These are phyloP conservation scores for Ilyonectria robusta DNA, from an alignment of 2,329 filamentous ascomycete genomes.

Conservation along the genomic window DNA sequence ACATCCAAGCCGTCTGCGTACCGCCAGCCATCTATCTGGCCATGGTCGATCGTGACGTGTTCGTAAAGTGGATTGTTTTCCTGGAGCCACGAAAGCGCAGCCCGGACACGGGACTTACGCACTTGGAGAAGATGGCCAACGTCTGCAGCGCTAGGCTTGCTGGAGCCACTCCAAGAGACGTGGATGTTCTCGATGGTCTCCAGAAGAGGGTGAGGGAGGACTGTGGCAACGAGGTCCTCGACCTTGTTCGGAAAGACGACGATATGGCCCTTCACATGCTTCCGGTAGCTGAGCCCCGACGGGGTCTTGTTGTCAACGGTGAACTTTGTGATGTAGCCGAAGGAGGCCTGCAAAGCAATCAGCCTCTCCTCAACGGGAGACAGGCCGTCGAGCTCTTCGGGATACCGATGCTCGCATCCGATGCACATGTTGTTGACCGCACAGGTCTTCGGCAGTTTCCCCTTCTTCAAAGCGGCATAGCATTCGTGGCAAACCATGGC, in stretches of 20 bases:
- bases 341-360: slow-evolving; percentile 7
- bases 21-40: slow-evolving; percentile 12
- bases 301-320: slow-evolving; percentile 13
- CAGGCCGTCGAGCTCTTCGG: slow-evolving; percentile 14
- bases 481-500: slow-evolving; percentile 15
- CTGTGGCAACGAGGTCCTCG: slow-evolving; percentile 23
- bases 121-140: slow-evolving; percentile 18
- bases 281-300: slow-evolving; percentile 20
- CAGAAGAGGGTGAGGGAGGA: slow-evolving; percentile 3
- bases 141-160: not conserved
- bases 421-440: slow-evolving; percentile 21
- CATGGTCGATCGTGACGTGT: slow-evolving; percentile 16
- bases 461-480: slow-evolving; percentile 5
- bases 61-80: slow-evolving; percentile 21
- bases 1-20: no score
- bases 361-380: slow-evolving; percentile 26
- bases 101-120: not conserved
- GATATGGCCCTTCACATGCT: slow-evolving; percentile 27
- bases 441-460: not conserved
- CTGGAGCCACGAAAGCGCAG: slow-evolving; percentile 12
- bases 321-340: slow-evolving; percentile 5
- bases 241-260: slow-evolving; percentile 32
- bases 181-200: slow-evolving; percentile 23
- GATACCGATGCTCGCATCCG: slow-evolving; percentile 8
- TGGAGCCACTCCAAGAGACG: slow-evolving; percentile 22